Percentiles rank a stretch among this genome's conserved stretches.
Conservation (phyloP, 2,329 filamentous ascomycete genomes). For the Aspergillus nomiae region DNA sequence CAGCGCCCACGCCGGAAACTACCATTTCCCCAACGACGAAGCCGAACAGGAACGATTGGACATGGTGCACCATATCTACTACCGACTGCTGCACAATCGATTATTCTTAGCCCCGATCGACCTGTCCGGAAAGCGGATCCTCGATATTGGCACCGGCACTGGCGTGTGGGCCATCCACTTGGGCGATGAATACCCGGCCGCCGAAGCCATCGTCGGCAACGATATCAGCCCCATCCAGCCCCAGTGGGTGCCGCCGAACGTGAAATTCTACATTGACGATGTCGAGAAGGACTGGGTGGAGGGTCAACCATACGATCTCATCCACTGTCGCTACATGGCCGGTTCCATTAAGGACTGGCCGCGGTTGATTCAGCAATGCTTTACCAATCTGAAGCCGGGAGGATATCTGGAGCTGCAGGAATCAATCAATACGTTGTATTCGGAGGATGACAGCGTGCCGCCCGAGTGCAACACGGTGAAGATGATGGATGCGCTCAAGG, state of each 20-base stretch:
- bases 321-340: constrained; percentile 35
- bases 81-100: constrained; percentile 37
- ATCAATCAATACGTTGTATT: constrained; percentile 13
- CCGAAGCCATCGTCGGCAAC: constrained; percentile 46
- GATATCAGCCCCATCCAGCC: constrained; percentile 49
- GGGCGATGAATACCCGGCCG: constrained; percentile 37
- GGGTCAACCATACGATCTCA: constrained; percentile 33
- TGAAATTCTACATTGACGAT: constrained; percentile 38
- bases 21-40: constrained; percentile 39
- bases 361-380: constrained; percentile 18
- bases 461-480: constrained; percentile 11
- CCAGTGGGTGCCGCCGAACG: constrained; percentile 40
- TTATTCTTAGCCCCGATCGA: constrained; percentile 41
- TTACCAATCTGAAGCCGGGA: constrained; percentile 13
- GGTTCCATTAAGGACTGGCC: constrained; percentile 35
- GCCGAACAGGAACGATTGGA: constrained; percentile 39
- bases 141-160: constrained; percentile 46
- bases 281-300: constrained; percentile 34
- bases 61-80: constrained; percentile 40
- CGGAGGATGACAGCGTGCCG: constrained; percentile 16
- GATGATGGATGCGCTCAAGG: constrained; percentile 21
- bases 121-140: constrained; percentile 28
- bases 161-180: constrained; percentile 40
- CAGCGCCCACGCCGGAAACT: constrained; percentile 31
- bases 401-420: constrained; percentile 22